Evolutionary conservation across 805 yeast genomes (phyloP).

Genomic region (Suhomyces kilbournensis): DNA sequence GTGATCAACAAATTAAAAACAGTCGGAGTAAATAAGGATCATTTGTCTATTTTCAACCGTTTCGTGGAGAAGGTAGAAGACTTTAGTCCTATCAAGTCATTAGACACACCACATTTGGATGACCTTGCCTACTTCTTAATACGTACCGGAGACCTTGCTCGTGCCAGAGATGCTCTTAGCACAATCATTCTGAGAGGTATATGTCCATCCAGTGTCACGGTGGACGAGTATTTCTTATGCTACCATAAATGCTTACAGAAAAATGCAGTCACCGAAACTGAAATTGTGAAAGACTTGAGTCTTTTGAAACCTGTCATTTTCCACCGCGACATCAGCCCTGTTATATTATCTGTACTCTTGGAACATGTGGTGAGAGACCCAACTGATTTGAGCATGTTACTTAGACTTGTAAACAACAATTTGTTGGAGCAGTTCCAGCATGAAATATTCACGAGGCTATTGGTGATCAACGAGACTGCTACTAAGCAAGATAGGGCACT

Average conservation of each 20-base stretch:
- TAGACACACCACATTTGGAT: constrained; percentile 21
- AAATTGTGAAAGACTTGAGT: constrained; percentile 20
- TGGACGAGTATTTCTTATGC: constrained; percentile 17
- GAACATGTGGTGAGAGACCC: constrained; percentile 17
- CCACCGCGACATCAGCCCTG: constrained; percentile 17
- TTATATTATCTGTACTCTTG: constrained; percentile 20
- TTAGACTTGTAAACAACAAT: constrained; percentile 14
- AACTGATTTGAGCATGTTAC: constrained; percentile 28
- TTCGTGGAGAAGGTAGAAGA: neutral
- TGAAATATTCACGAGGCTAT: constrained; percentile 19
- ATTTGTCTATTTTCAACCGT: neutral
- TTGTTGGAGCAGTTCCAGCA: constrained; percentile 15
- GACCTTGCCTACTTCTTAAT: constrained; percentile 21
- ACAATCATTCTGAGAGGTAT: constrained; percentile 10
- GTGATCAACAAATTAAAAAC: neutral
- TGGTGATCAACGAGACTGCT: constrained; percentile 10
- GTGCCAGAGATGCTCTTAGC: constrained; percentile 12
- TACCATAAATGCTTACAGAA: constrained; percentile 12
- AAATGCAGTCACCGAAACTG: constrained; percentile 3
- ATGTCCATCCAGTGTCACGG: constrained; percentile 23
- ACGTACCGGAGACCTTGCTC: constrained; percentile 9
- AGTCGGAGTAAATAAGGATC: neutral
- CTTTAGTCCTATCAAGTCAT: neutral
- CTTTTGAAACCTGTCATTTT: constrained; percentile 28
- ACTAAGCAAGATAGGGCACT: constrained; percentile 7